These are phyloP conservation scores for Hordeum marinum DNA, from an alignment of 176 grass and related monocot species.

Conservation along the genomic window DNA sequence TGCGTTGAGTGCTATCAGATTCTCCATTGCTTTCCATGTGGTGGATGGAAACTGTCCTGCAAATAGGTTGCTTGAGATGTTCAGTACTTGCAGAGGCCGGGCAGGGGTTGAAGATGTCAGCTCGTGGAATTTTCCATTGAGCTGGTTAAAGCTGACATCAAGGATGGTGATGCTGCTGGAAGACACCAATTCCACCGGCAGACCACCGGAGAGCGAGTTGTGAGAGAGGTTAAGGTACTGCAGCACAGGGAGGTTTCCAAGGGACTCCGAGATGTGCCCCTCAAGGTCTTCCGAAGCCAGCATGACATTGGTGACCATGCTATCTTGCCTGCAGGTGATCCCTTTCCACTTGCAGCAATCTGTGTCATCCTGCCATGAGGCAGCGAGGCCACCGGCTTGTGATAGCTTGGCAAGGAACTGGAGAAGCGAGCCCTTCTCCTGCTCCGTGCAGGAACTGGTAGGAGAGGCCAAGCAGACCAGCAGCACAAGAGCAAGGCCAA, in stretches of 20 bases:
- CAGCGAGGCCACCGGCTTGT: not conserved
- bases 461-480: not conserved
- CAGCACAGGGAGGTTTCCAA: not conserved
- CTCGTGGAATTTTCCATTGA: not conserved
- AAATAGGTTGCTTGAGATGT: slow-evolving; percentile 22
- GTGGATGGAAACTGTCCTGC: not conserved
- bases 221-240: slow-evolving; percentile 12
- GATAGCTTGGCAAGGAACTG: not conserved
- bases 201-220: not conserved
- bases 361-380: not conserved
- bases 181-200: not conserved
- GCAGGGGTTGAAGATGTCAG: not conserved
- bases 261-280: not conserved
- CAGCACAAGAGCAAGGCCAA: not conserved
- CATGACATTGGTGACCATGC: not conserved
- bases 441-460: not conserved
- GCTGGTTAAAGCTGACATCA: slow-evolving; percentile 1
- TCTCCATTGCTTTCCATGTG: not conserved
- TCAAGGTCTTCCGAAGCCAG: not conserved
- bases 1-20: not conserved
- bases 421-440: slow-evolving; percentile 15
- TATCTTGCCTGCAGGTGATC: not conserved
- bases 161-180: not conserved
- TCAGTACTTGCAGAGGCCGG: not conserved
- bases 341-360: slow-evolving; percentile 23